A percentile compares a stretch with the other conserved stretches of the same genome.
phyloP scores from a whole-genome alignment of 805 yeast genomes.

The Yarrowia yakushimensis region DNA sequence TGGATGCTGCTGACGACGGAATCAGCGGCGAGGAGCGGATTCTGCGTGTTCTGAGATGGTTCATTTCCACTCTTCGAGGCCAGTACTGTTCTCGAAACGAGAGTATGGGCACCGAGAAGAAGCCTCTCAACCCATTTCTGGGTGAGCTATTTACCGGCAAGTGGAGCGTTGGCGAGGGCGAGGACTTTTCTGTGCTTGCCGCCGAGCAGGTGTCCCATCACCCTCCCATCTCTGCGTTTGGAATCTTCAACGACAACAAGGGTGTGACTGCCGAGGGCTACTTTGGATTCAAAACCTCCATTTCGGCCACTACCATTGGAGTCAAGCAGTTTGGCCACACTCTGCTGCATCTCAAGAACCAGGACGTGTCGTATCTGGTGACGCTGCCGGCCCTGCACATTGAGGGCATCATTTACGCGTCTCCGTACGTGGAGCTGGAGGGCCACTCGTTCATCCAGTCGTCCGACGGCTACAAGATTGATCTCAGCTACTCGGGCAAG shows the following conservation, averaged over 20 bases:
- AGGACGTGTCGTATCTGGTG: slow-evolving; percentile 61
- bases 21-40: slow-evolving; percentile 54
- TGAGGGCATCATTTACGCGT: slow-evolving; percentile 85
- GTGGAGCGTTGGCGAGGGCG: slow-evolving; percentile 72
- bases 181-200: slow-evolving; percentile 56
- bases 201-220: slow-evolving; percentile 97
- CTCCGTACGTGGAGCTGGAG: slow-evolving; percentile 93
- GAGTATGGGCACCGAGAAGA: slow-evolving; percentile 91
- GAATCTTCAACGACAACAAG: slow-evolving; percentile 68
- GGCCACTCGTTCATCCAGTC: slow-evolving; percentile 82
- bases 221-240: slow-evolving; percentile 95
- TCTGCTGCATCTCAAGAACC: slow-evolving; percentile 48
- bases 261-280: slow-evolving; percentile 77
- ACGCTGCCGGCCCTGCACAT: slow-evolving; percentile 94
- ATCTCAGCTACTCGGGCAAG: slow-evolving; percentile 80
- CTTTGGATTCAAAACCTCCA: slow-evolving; percentile 81
- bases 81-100: slow-evolving; percentile 94
- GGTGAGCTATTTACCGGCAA: slow-evolving; percentile 93
- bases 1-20: slow-evolving; percentile 55
- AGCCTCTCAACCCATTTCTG: slow-evolving; percentile 92
- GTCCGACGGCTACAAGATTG: slow-evolving; percentile 69
- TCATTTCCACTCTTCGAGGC: slow-evolving; percentile 82
- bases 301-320: slow-evolving; percentile 69
- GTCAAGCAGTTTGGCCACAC: slow-evolving; percentile 96
- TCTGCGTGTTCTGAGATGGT: slow-evolving; percentile 85